phyloP scores from a whole-genome alignment of 805 yeast genomes.

The Cyberlindnera maritima region DNA sequence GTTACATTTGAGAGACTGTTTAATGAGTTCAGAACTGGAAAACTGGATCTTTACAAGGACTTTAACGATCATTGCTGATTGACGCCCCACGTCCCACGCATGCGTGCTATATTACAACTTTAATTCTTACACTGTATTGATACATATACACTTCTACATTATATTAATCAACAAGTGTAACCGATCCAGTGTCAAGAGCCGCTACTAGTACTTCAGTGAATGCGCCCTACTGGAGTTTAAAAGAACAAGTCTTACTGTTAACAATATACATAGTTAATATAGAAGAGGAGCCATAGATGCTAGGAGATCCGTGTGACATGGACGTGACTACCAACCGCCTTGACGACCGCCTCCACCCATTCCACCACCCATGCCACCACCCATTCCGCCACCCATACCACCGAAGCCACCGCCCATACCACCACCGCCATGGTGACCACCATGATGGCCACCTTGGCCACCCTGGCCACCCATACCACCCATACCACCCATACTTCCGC shows the following conservation, averaged over 20 bases:
- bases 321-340: no score
- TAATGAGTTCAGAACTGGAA: slow-evolving; percentile 20
- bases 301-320: no score
- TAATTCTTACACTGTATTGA: neutral
- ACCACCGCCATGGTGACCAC: slow-evolving; percentile 10
- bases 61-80: slow-evolving; percentile 6
- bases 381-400: neutral
- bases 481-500: slow-evolving; percentile 3
- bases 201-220: no score
- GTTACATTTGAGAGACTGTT: slow-evolving; percentile 23
- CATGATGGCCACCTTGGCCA: slow-evolving; percentile 4
- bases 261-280: no score
- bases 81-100: no score
- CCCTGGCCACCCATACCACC: slow-evolving; percentile 1
- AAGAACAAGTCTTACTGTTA: no score
- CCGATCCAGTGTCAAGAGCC: no score
- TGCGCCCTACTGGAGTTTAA: no score
- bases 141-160: no score
- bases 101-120: no score
- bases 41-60: slow-evolving; percentile 13
- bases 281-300: no score
- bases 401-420: neutral
- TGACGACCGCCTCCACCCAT: slow-evolving; percentile 5
- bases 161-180: no score
- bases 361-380: neutral